Base-by-base conservation (phyloP, 1,139 yeast genomes). In the Saccharomyces uvarum region DNA sequence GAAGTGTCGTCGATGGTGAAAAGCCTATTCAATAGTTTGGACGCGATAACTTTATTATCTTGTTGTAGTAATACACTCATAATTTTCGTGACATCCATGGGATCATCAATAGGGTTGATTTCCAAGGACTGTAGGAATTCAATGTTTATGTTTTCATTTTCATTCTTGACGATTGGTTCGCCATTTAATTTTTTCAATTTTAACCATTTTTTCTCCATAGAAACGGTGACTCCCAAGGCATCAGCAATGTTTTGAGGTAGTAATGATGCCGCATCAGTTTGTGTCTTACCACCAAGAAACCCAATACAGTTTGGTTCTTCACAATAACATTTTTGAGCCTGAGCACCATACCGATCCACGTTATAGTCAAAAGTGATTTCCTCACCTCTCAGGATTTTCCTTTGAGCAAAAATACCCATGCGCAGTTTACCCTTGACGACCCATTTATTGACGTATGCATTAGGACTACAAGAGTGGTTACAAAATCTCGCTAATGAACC, bases 361-460 rank as follows among this genome's bases (percentile, higher is more conserved):
- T 93, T 93, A 70, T 93, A 93, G 71, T 93, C 97, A 73, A 93
- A 91, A 0, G 97, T 88, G 59, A 93, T 83, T 69, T 93, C 99
- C 70, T 93, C 98, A 50, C 97, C 97, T 54, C 72, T 71, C n/a
- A 63, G 56, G 54, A 93, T 88, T 33, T 75, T 72, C 60, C 96
- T 76, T 63, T 87, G 86, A 53, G 97, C 88, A 70, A 93, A 93
- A 26, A 93, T 88, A 42, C 99, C 99, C 98, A 93, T 93, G 62
- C 90, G 79, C 57, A 89, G 77, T 68, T 88, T 86, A 60, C 87
- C 88, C 21, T 91, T 93, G 14, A 93, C 98, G 19, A 90, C 95
- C 99, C 99, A 93, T 73, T 93, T 93, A 70, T 91, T 97, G 48
- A 93, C 96, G 65, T 81, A 89, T 19, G 96, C 93, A 71, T 93